phyloP scores from a whole-genome alignment of 106 monocot genomes.

The Platanthera guangdongensis region DNA sequence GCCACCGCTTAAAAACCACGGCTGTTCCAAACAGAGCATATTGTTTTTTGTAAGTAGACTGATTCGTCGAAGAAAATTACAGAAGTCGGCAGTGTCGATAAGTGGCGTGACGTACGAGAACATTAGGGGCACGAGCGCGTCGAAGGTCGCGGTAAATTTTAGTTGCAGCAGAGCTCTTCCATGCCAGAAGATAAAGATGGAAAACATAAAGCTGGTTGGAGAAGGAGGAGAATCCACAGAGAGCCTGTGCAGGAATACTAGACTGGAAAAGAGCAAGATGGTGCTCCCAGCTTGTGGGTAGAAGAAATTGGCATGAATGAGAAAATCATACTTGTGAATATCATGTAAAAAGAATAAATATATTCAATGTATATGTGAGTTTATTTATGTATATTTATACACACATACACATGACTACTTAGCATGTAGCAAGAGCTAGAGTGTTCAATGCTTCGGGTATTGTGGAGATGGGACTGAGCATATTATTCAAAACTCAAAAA shows the following conservation, averaged over 20 bases:
- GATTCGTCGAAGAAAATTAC: neutral
- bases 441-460: too few relatives aligned
- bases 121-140: conserved; percentile 38
- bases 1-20: neutral
- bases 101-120: conserved; percentile 31
- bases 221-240: conserved; percentile 8
- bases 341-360: neutral
- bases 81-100: conserved; percentile 29
- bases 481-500: too few relatives aligned
- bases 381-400: too few relatives aligned
- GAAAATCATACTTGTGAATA: neutral
- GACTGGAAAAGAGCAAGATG: conserved; percentile 10
- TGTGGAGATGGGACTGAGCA: too few relatives aligned
- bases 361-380: too few relatives aligned
- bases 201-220: conserved; percentile 19
- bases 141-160: conserved; percentile 26
- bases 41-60: neutral
- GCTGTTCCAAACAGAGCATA: neutral
- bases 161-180: conserved; percentile 29
- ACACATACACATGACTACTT: too few relatives aligned
- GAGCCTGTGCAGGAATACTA: conserved; percentile 27
- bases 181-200: conserved; percentile 23
- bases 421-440: too few relatives aligned
- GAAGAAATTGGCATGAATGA: neutral
- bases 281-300: conserved; percentile 21